These are phyloP conservation scores for Canna indica DNA, from an alignment of 176 grass and related monocot genomes.

Conservation along the genomic window DNA sequence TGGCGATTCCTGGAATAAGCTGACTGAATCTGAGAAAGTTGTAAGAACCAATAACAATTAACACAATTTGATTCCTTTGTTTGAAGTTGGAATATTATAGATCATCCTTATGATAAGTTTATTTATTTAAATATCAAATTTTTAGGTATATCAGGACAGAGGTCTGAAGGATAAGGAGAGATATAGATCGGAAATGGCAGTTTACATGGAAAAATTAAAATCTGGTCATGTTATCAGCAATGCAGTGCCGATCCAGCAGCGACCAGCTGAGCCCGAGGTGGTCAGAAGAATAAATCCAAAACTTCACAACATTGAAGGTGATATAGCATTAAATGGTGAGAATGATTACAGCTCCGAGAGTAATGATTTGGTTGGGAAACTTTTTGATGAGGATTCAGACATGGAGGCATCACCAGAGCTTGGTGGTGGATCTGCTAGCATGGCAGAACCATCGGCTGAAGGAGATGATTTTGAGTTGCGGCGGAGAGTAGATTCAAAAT, in stretches of 20 bases:
- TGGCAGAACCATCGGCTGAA: not conserved
- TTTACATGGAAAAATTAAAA: conserved; percentile 57
- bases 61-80: not conserved
- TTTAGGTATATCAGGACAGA: conserved; percentile 87
- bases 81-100: no score
- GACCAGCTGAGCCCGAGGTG: conserved; percentile 34
- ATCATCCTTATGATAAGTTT: no score
- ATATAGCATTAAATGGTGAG: conserved; percentile 42
- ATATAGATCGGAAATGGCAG: conserved; percentile 57
- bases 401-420: conserved; percentile 33
- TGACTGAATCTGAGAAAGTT: conserved; percentile 71
- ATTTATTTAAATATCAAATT: not conserved
- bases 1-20: conserved; percentile 71
- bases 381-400: conserved; percentile 34
- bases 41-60: conserved; percentile 29
- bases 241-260: conserved; percentile 70
- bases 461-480: not conserved
- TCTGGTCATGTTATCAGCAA: conserved; percentile 47
- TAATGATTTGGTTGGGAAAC: conserved; percentile 19
- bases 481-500: not conserved
- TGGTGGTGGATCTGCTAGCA: conserved; percentile 6
- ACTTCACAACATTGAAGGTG: conserved; percentile 32
- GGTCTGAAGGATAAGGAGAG: conserved; percentile 73
- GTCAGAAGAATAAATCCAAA: conserved; percentile 41
- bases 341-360: conserved; percentile 26